These are phyloP conservation scores for Cenchrus fungigraminus DNA, from an alignment of 176 grass and related monocot genomes.

Conservation along the genomic window DNA sequence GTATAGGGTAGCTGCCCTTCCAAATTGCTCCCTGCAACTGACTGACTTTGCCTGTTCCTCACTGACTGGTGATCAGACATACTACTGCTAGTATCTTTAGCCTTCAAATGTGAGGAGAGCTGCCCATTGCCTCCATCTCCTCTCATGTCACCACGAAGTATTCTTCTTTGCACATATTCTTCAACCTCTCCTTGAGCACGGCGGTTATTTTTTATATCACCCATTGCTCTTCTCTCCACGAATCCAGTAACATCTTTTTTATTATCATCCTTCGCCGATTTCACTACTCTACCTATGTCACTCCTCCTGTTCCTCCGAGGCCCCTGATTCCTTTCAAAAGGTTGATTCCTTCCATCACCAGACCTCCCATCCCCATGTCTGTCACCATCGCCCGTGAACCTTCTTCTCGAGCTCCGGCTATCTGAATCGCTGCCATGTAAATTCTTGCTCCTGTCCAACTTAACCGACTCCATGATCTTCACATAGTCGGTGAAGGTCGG, in stretches of 20 bases:
- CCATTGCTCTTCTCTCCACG: constrained; percentile 13
- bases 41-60: constrained; percentile 28
- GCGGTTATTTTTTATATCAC: not conserved
- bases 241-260: constrained; percentile 32
- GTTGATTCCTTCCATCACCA: constrained; percentile 40
- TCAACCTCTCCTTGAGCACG: constrained; percentile 33
- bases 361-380: constrained; percentile 23
- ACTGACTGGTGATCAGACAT: constrained; percentile 39
- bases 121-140: constrained; percentile 22
- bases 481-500: constrained; percentile 89
- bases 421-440: constrained; percentile 42
- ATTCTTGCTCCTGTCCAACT: constrained; percentile 67
- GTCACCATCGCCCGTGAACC: constrained; percentile 19
- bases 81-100: constrained; percentile 23
- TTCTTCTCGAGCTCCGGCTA: constrained; percentile 38
- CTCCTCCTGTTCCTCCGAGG: constrained; percentile 22
- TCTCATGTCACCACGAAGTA: constrained; percentile 35
- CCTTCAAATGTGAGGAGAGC: constrained; percentile 35
- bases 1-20: not conserved
- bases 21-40: constrained; percentile 31
- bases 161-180: constrained; percentile 46
- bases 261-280: not conserved
- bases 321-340: constrained; percentile 38
- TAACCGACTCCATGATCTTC: constrained; percentile 97
- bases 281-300: constrained; percentile 3